phyloP scores from a whole-genome alignment of 2,329 filamentous ascomycete genomes.

The Truncatella angustata region DNA sequence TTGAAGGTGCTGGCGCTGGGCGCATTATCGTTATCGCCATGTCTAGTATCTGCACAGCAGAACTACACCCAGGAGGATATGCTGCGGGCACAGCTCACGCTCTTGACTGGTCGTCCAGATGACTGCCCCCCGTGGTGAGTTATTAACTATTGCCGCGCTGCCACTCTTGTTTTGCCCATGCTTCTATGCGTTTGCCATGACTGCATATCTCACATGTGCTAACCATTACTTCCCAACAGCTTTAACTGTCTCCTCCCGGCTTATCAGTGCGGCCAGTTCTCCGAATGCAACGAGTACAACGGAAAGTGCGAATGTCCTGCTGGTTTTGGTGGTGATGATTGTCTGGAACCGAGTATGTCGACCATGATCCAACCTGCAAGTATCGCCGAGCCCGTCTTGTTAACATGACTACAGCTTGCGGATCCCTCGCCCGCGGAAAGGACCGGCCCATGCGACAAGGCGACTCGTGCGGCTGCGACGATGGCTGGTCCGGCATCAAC shows the following conservation, averaged over 20 bases:
- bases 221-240: conserved; percentile 47
- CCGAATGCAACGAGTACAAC: conserved; percentile 82
- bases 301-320: conserved; percentile 91
- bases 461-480: conserved; percentile 77
- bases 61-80: conserved; percentile 63
- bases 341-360: conserved; percentile 70
- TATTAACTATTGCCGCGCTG: background rate
- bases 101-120: conserved; percentile 71
- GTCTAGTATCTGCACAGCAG: conserved; percentile 32
- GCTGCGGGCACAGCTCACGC: conserved; percentile 63
- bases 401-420: conserved; percentile 61
- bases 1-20: conserved; percentile 21
- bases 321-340: conserved; percentile 93
- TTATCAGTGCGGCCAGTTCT: conserved; percentile 88
- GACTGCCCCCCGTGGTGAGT: conserved; percentile 76
- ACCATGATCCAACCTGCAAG: background rate
- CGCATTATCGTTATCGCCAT: conserved; percentile 21
- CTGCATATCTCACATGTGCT: conserved; percentile 16
- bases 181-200: too few species aligned
- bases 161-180: background rate
- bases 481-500: conserved; percentile 95
- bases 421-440: conserved; percentile 77
- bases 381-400: conserved; percentile 3
- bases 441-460: conserved; percentile 74
- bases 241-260: conserved; percentile 98